phyloP scores from a whole-genome alignment of 768 basidiomycete genomes.

The Boletus pseudo-olivaceus region DNA sequence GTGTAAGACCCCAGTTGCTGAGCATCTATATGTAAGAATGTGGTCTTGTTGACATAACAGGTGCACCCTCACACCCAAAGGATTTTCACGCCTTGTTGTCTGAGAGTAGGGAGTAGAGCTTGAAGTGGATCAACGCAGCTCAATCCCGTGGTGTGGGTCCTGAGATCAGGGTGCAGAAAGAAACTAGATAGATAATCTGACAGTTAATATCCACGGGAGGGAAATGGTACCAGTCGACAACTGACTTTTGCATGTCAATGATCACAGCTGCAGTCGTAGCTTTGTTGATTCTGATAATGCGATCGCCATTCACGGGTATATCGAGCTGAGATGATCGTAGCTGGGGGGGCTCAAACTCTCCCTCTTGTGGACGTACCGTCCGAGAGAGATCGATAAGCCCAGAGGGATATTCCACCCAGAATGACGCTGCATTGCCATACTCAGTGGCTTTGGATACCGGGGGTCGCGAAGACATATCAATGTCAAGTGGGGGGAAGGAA shows the following conservation, averaged over 20 bases:
- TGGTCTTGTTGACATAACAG: neutral
- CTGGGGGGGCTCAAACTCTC: conserved; percentile 29
- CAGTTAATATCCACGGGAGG: conserved; percentile 3
- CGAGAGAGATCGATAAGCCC: conserved; percentile 63
- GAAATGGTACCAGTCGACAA: neutral
- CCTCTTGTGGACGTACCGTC: conserved; percentile 36
- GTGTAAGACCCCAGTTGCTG: conserved; percentile 73
- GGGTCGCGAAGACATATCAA: conserved; percentile 44
- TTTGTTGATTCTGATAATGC: conserved; percentile 48
- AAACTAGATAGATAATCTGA: conserved; percentile 38
- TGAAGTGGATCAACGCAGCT: conserved; percentile 54
- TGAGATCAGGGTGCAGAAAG: conserved; percentile 61
- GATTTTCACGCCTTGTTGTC: conserved; percentile 50
- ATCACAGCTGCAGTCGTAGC: conserved; percentile 54
- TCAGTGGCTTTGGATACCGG: conserved; percentile 42
- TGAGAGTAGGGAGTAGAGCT: conserved; percentile 44
- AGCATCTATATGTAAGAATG: neutral
- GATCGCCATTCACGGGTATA: conserved; percentile 49
- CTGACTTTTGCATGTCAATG: conserved; percentile 74
- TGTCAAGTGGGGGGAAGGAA: neutral
- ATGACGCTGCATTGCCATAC: conserved; percentile 52
- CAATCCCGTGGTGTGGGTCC: conserved; percentile 52
- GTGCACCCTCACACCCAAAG: conserved; percentile 57
- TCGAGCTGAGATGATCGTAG: conserved; percentile 43
- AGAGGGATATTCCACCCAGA: conserved; percentile 69